Base-by-base conservation (phyloP, 345 rosid species). In the Hypericum perforatum region DNA sequence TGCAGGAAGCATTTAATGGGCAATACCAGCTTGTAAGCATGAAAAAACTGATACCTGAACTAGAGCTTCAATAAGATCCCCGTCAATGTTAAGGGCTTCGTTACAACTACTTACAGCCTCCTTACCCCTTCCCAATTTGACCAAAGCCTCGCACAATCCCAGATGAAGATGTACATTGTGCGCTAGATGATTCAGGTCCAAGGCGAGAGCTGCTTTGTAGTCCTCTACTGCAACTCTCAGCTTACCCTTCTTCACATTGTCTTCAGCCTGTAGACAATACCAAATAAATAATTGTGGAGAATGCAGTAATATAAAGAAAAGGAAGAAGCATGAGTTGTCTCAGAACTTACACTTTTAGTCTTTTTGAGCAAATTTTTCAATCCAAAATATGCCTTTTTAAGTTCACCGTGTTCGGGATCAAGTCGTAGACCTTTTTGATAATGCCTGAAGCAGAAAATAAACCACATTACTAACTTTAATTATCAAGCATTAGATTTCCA, bases 351-450 rank as follows among this genome's bases (percentile, higher is more conserved):
- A 66, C 85, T 80, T 77, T 94, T 89, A 43, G 94, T 85, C 75
- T 94, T 94, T 80, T 94, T 94, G 48, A 89, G 81, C 60, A 94
- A 74, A 62, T 86, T 94, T 69, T 94, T 94, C 70, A 94, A 64
- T 38, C 87, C 95, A 71, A 94, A 89, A 74, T 89, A 94, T 38
- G 97, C 95, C 69, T 94, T 94, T 80, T 94, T 94, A 57, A 89
- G 76, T 60, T 78, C 87, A 68, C 82, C 58, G 59, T 94, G 99
- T 75, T 94, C 99, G 38, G 99, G 99, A 68, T 94, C 99, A 43
- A 82, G 84, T 36, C 97, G 94, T 40, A 94, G 95, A 16, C 99
- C 99, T 67, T 80, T 94, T 53, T 94, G 99, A 70, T 63, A 94
- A 76, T 94, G 99, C 79, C 98, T 88, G 74, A 47, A 72, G 60